phyloP scores from a whole-genome alignment of 352 stramenopile species.

The Phytophthora pistaciae region DNA sequence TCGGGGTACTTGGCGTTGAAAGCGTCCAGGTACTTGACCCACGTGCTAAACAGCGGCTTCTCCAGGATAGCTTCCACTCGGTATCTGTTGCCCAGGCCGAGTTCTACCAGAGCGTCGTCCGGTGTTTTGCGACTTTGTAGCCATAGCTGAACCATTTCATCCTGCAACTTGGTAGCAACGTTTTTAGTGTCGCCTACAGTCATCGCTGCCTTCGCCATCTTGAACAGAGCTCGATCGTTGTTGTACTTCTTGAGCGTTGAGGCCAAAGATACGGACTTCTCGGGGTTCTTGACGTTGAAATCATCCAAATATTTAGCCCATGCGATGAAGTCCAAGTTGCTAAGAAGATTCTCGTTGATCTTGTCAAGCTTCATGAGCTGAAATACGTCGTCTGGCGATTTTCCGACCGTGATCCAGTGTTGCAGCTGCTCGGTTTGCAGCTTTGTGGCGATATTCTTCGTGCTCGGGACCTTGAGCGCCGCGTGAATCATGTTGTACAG shows the following conservation, averaged over 20 bases:
- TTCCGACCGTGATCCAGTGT: neutral
- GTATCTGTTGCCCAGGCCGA: neutral
- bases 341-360: neutral
- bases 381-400: slow-evolving; percentile 4
- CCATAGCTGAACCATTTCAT: slow-evolving; percentile 1
- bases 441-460: neutral
- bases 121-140: neutral
- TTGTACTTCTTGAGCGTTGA: neutral
- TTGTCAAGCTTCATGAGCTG: neutral
- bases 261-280: neutral
- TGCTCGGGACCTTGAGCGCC: neutral
- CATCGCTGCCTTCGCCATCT: neutral
- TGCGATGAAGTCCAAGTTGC: neutral
- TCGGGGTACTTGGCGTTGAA: neutral
- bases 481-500: slow-evolving; percentile 6
- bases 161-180: neutral
- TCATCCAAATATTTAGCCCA: neutral
- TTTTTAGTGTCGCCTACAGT: neutral
- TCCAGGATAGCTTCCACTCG: neutral
- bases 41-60: neutral
- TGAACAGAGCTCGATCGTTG: neutral
- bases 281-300: neutral
- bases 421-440: slow-evolving; percentile 1
- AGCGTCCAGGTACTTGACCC: slow-evolving; percentile 1
- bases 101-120: neutral